A percentile compares a stretch with the other conserved stretches of the same genome.
Conservation (phyloP, 305 asterid species). For the Fraxinus greggii region DNA sequence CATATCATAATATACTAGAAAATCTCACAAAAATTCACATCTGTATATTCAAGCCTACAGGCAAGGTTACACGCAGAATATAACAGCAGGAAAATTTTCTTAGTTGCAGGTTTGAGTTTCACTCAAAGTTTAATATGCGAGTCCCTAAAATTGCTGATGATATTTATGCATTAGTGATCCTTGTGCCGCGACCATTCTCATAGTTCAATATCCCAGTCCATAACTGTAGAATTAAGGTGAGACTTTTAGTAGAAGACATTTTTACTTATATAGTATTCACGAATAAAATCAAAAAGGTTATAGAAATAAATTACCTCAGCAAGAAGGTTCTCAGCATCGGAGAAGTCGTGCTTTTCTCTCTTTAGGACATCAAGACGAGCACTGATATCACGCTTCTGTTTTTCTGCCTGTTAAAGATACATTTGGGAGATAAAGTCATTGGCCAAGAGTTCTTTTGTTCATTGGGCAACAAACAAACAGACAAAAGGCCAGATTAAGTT, state of each 20-base stretch:
- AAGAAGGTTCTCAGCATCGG: conserved; percentile 43
- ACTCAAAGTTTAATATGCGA: conserved; percentile 8
- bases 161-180: conserved; percentile 26
- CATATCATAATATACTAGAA: no score
- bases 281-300: background rate
- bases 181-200: conserved; percentile 21
- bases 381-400: conserved; percentile 39
- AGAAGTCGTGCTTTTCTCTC: conserved; percentile 51
- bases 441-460: background rate
- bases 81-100: conserved; percentile 11
- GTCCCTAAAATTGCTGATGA: conserved; percentile 1
- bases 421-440: conserved; percentile 7
- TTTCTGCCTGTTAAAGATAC: conserved; percentile 53
- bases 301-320: conserved; percentile 41
- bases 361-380: conserved; percentile 56
- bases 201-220: conserved; percentile 27
- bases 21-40: no score
- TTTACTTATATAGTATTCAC: background rate
- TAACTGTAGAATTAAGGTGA: conserved; percentile 30
- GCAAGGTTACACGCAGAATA: conserved; percentile 13
- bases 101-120: background rate
- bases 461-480: background rate
- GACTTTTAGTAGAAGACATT: background rate
- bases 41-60: background rate
- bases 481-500: background rate